Evolutionary conservation across 2,329 filamentous ascomycete species (phyloP), one percentile per base, ranked within the genome.

Genomic region (Ascochyta pisi): DNA sequence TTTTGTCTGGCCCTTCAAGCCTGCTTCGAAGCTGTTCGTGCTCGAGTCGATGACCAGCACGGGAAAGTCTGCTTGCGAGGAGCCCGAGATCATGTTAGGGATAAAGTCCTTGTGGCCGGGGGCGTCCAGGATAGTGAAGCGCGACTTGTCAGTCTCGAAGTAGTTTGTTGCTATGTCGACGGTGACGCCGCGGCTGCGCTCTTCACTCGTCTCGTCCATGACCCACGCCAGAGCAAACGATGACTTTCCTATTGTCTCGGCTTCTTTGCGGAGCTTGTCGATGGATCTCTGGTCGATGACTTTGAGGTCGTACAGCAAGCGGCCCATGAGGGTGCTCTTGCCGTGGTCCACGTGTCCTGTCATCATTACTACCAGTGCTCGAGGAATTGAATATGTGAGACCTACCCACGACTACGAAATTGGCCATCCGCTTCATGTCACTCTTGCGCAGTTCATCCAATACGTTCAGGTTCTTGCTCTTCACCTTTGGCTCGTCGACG

Each of bases 191-290:
- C 93, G 87, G 54, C 86, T 88, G 61, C 95, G 85, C 75, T 99
- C 95, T 71, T 99, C 95, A 0, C 87, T 86, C 19, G 92, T 89
- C 73, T 96, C 91, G 73, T 99, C 95, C 76, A 99, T 85, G 2
- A 99, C 92, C 95, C 95, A 99, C 1, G 96, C 95, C 22, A 99
- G 83, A 12, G 94, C 94, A 76, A 99, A 99, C 0, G 95, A 98
- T 2, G 91, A 89, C 75, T 99, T 99, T 5, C 95, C 95, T 35
- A 96, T 90, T 57, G 88, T 91, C 66, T 96, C 89, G 0, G 95
- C 94, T 77, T 97, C 93, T 73, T 89, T 90, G 19, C 88, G 86
- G 66, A 96, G 93, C 73, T 90, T 94, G 53, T 96, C 92, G 57
- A 99, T 84, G 0, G 93, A 94, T 57, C 93, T 84, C 71, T 96